phyloP scores from a whole-genome alignment of 2,329 filamentous ascomycete genomes.

The Botrytis squamosa region DNA sequence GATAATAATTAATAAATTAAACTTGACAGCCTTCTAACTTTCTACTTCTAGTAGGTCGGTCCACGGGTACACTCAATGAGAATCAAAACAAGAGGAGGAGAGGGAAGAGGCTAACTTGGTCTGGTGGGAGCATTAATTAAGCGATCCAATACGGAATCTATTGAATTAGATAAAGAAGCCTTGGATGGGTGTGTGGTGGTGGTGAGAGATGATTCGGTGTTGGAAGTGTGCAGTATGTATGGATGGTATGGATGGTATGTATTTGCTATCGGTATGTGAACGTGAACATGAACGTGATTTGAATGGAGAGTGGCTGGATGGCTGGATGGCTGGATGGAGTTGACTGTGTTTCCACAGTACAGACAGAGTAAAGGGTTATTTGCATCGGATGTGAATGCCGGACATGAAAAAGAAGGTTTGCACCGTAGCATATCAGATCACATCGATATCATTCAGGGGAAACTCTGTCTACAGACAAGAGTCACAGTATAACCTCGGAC shows the following conservation, averaged over 20 bases:
- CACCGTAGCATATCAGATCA: background rate
- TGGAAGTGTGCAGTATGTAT: background rate
- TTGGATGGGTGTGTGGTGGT: background rate
- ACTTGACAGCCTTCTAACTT: background rate
- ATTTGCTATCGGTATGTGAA: no score
- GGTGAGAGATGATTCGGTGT: background rate
- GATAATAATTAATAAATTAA: background rate
- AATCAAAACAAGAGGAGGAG: background rate
- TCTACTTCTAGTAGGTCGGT: background rate
- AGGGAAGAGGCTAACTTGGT: background rate
- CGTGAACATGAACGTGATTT: background rate
- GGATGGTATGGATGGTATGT: no score
- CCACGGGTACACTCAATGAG: no score
- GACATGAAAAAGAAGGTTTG: background rate
- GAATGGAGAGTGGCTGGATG: background rate
- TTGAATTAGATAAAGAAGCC: background rate
- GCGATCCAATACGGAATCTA: constrained; percentile 2
- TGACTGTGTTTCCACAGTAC: background rate
- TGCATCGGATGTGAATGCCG: background rate
- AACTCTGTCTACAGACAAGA: background rate
- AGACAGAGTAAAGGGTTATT: background rate
- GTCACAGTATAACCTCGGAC: background rate
- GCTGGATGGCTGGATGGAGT: background rate
- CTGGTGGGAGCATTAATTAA: background rate
- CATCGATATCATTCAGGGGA: background rate